Evolutionary conservation across 305 asterid species (phyloP).

Genomic region (Coffea humblotiana): DNA sequence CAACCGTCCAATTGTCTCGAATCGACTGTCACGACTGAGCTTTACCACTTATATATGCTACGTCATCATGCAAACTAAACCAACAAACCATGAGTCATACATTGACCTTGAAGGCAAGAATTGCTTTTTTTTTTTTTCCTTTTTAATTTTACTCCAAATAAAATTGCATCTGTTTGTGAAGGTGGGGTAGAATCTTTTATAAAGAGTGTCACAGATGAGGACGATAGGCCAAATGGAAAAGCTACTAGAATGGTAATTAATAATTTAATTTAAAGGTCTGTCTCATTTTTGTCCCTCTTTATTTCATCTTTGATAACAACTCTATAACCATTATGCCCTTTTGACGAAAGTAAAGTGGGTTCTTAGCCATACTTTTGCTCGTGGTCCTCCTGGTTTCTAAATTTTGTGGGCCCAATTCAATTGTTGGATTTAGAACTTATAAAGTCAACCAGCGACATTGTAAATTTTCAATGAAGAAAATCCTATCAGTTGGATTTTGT

Average conservation of each 20-base stretch:
- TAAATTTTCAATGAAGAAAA: neutral
- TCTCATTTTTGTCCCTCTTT: constrained; percentile 25
- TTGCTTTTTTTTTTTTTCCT: constrained; percentile 1
- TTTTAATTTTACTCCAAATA: neutral
- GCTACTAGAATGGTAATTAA: constrained; percentile 25
- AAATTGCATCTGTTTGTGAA: neutral
- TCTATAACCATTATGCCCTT: constrained; percentile 7
- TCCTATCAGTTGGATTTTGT: neutral
- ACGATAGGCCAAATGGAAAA: constrained; percentile 29
- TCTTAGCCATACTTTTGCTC: neutral
- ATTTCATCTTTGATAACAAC: constrained; percentile 7
- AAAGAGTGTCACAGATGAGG: constrained; percentile 25
- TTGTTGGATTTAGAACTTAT: constrained; percentile 2
- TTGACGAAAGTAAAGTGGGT: constrained; percentile 18
- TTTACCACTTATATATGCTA: neutral
- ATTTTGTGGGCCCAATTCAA: neutral
- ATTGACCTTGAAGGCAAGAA: constrained; percentile 32
- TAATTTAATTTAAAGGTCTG: constrained; percentile 30
- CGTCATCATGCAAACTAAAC: constrained; percentile 8
- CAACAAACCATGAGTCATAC: constrained; percentile 5
- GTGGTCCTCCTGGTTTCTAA: neutral
- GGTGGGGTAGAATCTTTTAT: constrained; percentile 23
- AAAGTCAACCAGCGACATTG: neutral
- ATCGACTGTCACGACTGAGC: neutral
- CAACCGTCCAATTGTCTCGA: neutral